Evolutionary conservation across 495 filamentous ascomycete genomes (phyloP), one percentile per base, ranked within the genome.

Genomic region (Aspergillus sclerotioniger): DNA sequence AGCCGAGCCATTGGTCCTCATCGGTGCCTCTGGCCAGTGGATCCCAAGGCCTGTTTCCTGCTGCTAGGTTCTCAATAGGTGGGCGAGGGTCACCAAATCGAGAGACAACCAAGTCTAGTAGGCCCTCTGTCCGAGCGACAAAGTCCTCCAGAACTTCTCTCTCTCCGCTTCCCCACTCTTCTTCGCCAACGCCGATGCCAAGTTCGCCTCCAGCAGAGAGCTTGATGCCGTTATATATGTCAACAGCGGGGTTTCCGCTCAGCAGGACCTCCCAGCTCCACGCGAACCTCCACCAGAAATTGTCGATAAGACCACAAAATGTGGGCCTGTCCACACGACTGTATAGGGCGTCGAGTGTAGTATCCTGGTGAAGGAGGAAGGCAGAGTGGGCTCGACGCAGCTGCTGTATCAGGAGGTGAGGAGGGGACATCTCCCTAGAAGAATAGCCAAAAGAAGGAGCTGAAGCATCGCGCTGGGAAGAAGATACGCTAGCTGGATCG

Each of bases 131-230:
- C 70, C 69, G 75, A 16, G 71, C 57, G 8, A 90, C 84, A 63
- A 96, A 85, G 16, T 89, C 90, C 68, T 96, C 94, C 1, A 99
- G 77, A 1, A 97, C 93, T 63, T 92, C 91, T 64, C 92, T 76
- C 74, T 96, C 92, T 13, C 90, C 91, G 62, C 91, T 96, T 2
- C 92, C 92, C 76, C 92, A 85, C 57, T 96, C 90, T 73, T 96
- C 92, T 66, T 96, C 92, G 31, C 92, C 94, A 12, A 97, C 92
- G 1, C 95, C 95, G 15, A 96, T 82, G 16, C 94, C 95, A 21
- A 96, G 84, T 72, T 96, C 91, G 6, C 93, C 94, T 37, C 90
- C 90, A 25, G 88, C 90, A 15, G 94, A 91, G 44, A 98, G 83
- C 71, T 96, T 96, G 59, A 96, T 84, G 3, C 90, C 91, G 21